Evolutionary conservation across 805 yeast genomes (phyloP), one percentile per base, ranked within the genome.

Genomic region (Teunomyces barrocoloradensis): DNA sequence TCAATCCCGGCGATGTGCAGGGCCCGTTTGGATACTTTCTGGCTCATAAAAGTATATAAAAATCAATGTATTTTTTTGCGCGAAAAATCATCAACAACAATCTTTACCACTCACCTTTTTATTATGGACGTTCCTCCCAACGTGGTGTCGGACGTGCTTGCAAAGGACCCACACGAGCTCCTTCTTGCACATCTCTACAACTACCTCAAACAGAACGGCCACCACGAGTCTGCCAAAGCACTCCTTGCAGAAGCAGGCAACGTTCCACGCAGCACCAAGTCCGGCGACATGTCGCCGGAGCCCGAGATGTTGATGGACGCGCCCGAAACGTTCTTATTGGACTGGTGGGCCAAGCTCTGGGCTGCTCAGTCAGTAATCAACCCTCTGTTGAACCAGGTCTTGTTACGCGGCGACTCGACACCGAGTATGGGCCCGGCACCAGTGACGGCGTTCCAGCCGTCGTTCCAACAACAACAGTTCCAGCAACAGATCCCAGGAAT

Each of bases 331-430:
- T 78, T 78, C 50, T 58, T 80, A 11, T 58, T 75, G 42, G 83
- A 80, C 52, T 80, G 85, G 85, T 80, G 83, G 82, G 70, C 73
- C 43, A 61, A 74, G 7, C 54, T 80, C 11, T 75, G 80, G 77
- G 66, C 77, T 12, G 48, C 76, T n/a, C 80, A 78, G 52, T 66
- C 74, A 7, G 73, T 69, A 44, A 71, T 79, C 30, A 63, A 65
- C 50, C 68, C 68, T 12, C 57, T 57, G 32, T 46, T 66, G 47
- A 63, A 63, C 42, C 69, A 63, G 42, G 29, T 57, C 17, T 45
- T 54, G 40, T 37, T 37, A 17, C 40, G 29, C 18, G 40, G 40
- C 40, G 40, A 37, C 18, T 12, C 40, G 11, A 23, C 40, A 11
- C 40, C 25, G 2, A 10, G 17, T 9, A 12, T 37, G 1, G 40